Evolutionary conservation across 257 asterid genomes (phyloP), one percentile per base, ranked within the genome.

Genomic region (Gentiana straminea): DNA sequence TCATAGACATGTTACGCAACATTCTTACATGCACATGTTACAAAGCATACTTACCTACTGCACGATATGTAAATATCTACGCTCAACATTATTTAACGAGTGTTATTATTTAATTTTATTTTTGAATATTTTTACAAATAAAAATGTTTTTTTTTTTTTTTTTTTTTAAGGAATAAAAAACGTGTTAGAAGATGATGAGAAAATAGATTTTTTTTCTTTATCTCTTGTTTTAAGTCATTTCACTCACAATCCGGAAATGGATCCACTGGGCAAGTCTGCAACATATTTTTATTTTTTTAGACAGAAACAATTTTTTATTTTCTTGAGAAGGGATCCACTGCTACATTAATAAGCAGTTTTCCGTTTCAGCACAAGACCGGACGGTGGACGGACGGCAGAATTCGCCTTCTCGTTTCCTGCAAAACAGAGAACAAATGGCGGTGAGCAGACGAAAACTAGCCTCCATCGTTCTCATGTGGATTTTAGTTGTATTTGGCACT

Each of bases 401-500:
- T 13, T 33, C 34, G 7, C 13, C 44, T 0, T 38, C 32, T 39
- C 6, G 49, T 33, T 33, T 33, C 15, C 45, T 57, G 37, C 49
- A 51, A 60, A 37, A 50, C 49, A 8, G 51, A 59, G 6, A 52
- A 51, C 3, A 36, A 32, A 35, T 9, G 4, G 57, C 63, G 13
- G 58, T 65, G 55, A 74, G 68, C 74, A 68, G 75, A 10, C 78
- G 73, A 70, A 78, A 66, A 60, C 69, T 81, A 58, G 39, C 84
- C 33, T 84, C 89, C 1, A 8, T 75, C 15, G 77, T 68, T 7
- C 47, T 83, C 65, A 9, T 81, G 33, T 89, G 95, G 94, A 69
- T 82, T 74, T 56, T 86, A 35, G 64, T 84, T 67, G 68, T 86
- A 10, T 86, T 83, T 38, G 95, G 84, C 52, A 78, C 90, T 55